phyloP scores from a whole-genome alignment of 2,329 filamentous ascomycete genomes.

The Sporothrix curviconia region DNA sequence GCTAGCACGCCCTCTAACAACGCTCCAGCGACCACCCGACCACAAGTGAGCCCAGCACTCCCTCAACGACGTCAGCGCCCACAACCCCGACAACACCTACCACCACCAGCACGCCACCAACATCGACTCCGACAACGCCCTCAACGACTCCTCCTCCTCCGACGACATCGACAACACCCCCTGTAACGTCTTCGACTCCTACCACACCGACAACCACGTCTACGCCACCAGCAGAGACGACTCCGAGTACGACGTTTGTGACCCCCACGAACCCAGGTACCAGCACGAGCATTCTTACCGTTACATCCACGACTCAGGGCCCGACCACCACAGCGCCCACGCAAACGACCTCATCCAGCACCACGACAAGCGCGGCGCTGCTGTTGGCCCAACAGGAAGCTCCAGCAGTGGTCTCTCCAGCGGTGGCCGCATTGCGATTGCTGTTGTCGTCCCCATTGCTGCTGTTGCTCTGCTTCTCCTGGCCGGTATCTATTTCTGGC shows the following conservation, averaged over 20 bases:
- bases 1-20: slow-evolving; percentile 15
- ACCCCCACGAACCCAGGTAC: slow-evolving; percentile 9
- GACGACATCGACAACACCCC: slow-evolving; percentile 12
- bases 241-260: slow-evolving; percentile 30
- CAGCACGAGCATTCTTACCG: slow-evolving; percentile 18
- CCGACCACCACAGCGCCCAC: slow-evolving; percentile 22
- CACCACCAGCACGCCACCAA: slow-evolving; percentile 14
- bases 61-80: neutral
- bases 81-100: slow-evolving; percentile 2
- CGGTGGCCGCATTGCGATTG: slow-evolving; percentile 75
- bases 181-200: slow-evolving; percentile 1
- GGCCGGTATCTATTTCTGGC: slow-evolving; percentile 76
- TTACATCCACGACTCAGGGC: slow-evolving; percentile 15
- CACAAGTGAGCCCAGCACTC: neutral
- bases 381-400: slow-evolving; percentile 25
- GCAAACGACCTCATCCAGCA: slow-evolving; percentile 5
- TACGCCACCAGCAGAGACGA: slow-evolving; percentile 10
- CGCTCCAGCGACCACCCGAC: slow-evolving; percentile 16
- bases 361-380: slow-evolving; percentile 23
- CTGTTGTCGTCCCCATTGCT: slow-evolving; percentile 87
- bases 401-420: slow-evolving; percentile 44
- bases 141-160: neutral
- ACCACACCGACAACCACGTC: slow-evolving; percentile 20
- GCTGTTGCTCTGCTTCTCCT: slow-evolving; percentile 76
- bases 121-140: slow-evolving; percentile 14